Evolutionary conservation across 2,329 filamentous ascomycete species (phyloP).

Genomic region (Mycogone perniciosa): DNA sequence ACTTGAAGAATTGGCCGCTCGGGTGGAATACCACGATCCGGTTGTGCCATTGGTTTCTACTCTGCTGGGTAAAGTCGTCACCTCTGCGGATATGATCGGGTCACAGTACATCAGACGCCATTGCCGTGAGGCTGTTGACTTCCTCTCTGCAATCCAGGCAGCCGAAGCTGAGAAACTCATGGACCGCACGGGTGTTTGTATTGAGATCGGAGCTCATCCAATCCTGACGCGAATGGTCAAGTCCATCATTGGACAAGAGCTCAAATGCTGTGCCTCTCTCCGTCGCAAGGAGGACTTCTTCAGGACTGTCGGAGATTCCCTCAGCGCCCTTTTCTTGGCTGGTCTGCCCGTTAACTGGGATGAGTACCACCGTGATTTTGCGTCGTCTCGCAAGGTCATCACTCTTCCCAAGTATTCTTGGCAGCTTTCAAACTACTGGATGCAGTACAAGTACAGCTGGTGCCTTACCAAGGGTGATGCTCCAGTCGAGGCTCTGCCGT

Average conservation of each 20-base stretch:
- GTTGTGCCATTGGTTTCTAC: conserved; percentile 18
- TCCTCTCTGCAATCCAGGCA: background rate
- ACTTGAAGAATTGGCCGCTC: conserved; percentile 36
- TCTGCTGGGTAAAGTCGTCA: conserved; percentile 45
- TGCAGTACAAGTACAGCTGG: conserved; percentile 37
- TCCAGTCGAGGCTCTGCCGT: conserved; percentile 54
- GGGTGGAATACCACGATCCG: background rate
- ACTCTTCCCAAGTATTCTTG: conserved; percentile 64
- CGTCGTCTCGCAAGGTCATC: conserved; percentile 40
- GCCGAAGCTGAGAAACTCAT: background rate
- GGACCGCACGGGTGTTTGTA: conserved; percentile 48
- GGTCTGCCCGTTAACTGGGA: conserved; percentile 46
- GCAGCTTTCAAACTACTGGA: conserved; percentile 67
- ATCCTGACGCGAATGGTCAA: conserved; percentile 53
- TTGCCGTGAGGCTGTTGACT: background rate
- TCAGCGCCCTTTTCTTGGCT: conserved; percentile 52
- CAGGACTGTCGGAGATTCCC: conserved; percentile 53
- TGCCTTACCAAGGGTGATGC: conserved; percentile 46
- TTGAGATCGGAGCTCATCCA: conserved; percentile 62
- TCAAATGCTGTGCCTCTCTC: conserved; percentile 40
- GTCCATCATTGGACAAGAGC: background rate
- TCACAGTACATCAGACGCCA: conserved; percentile 3
- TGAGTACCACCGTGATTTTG: conserved; percentile 56
- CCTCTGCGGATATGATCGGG: conserved; percentile 26
- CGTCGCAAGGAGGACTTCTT: conserved; percentile 48